A percentile compares a stretch with the other conserved stretches of the same genome.
Conservation (phyloP, 768 basidiomycete species). For the Gymnopilus junonius region DNA sequence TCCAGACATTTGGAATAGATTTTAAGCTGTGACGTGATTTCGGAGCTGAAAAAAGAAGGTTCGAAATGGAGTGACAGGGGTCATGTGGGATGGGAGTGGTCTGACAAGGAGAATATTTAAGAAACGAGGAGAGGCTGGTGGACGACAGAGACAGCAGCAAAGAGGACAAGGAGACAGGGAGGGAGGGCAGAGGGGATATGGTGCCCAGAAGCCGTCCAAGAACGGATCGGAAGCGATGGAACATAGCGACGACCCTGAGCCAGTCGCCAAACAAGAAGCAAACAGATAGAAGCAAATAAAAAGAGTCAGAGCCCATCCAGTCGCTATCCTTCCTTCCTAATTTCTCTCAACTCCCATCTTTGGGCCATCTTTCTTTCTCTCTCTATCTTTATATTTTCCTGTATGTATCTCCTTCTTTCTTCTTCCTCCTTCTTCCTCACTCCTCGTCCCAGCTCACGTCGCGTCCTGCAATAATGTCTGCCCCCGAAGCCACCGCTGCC, state of each 20-base stretch:
- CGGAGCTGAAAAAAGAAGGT: constrained; percentile 36
- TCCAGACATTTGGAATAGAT: too few relatives aligned
- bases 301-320: constrained; percentile 44
- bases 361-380: constrained; percentile 43
- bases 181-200: background rate
- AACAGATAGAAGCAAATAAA: constrained; percentile 51
- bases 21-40: constrained; percentile 39
- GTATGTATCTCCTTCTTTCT: constrained; percentile 29
- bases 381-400: constrained; percentile 57
- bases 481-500: constrained; percentile 58
- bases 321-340: constrained; percentile 62
- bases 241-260: constrained; percentile 37
- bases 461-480: constrained; percentile 81
- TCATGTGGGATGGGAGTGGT: constrained; percentile 3
- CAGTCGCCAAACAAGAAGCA: constrained; percentile 46
- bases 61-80: constrained; percentile 29
- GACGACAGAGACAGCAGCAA: background rate
- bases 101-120: background rate
- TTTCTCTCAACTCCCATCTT: constrained; percentile 52
- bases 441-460: constrained; percentile 51
- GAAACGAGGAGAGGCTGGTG: background rate
- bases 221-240: constrained; percentile 20
- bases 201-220: background rate
- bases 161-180: background rate
- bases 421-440: constrained; percentile 17